Conservation (phyloP, 306 rosid genomes). For the Oxytropis ochrocephala region DNA sequence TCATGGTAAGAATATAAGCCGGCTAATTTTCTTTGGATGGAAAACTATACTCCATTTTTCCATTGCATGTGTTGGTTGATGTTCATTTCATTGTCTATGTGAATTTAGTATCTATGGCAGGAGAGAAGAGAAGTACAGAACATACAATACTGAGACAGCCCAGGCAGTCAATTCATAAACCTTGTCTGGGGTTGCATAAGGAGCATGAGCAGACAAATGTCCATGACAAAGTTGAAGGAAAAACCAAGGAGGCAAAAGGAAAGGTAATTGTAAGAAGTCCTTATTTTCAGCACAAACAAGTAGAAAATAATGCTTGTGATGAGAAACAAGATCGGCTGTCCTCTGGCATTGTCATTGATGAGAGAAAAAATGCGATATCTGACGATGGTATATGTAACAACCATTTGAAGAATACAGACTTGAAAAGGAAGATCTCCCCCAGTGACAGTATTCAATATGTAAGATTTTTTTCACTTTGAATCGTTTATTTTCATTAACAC, state of each 20-base stretch:
- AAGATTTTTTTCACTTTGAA: constrained; percentile 23
- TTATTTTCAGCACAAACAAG: constrained; percentile 53
- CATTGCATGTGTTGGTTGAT: constrained; percentile 11
- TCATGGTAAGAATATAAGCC: constrained; percentile 37
- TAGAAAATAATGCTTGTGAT: constrained; percentile 28
- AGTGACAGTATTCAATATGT: constrained; percentile 42
- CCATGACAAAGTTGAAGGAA: constrained; percentile 33
- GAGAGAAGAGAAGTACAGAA: constrained; percentile 32
- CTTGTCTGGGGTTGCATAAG: constrained; percentile 54
- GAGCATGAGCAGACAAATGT: constrained; percentile 31
- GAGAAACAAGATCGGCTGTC: constrained; percentile 21
- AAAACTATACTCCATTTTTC: constrained; percentile 11
- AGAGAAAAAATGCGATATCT: constrained; percentile 23
- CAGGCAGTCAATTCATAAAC: constrained; percentile 64
- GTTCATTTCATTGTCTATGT: constrained; percentile 28
- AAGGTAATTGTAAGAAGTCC: constrained; percentile 67
- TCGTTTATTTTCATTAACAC: neutral
- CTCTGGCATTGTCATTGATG: constrained; percentile 20
- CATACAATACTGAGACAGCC: constrained; percentile 49
- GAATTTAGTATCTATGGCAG: constrained; percentile 27
- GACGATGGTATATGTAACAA: constrained; percentile 27
- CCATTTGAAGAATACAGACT: constrained; percentile 24
- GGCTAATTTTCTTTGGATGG: constrained; percentile 9
- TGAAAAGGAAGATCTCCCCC: constrained; percentile 57
- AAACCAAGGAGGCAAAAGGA: constrained; percentile 42